Evolutionary conservation across 1,284 basidiomycete species (phyloP).

Genomic region (Vanrija humicola): DNA sequence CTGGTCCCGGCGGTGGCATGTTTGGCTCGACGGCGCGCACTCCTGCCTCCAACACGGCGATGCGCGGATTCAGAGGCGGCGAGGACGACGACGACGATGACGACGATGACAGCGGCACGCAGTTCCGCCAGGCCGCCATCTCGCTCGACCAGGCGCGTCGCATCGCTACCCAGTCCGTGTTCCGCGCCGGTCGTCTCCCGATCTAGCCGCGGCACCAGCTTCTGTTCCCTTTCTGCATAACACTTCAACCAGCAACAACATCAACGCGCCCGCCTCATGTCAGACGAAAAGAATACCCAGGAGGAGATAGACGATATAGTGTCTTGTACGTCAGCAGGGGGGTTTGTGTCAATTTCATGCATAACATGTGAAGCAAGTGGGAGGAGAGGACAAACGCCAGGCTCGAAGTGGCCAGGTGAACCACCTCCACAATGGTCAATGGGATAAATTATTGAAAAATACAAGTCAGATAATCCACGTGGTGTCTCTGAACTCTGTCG

Average conservation of each 20-base stretch:
- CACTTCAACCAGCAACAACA: no score
- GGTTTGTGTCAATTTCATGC: no score
- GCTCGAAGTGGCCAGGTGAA: no score
- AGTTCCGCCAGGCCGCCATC: slow-evolving; percentile 74
- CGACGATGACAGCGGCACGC: slow-evolving; percentile 47
- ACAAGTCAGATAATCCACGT: neutral
- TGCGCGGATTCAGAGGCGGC: slow-evolving; percentile 31
- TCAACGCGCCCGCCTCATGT: no score
- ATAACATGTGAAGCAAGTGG: no score
- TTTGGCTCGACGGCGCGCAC: slow-evolving; percentile 39
- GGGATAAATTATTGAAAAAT: neutral
- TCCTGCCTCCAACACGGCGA: slow-evolving; percentile 30
- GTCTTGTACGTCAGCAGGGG: no score
- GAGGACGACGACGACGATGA: slow-evolving; percentile 60
- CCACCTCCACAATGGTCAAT: neutral
- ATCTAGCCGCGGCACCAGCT: neutral
- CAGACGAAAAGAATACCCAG: no score
- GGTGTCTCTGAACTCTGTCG: neutral
- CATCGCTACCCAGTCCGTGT: slow-evolving; percentile 53
- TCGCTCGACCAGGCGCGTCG: slow-evolving; percentile 76
- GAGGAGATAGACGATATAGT: no score
- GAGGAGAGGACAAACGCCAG: no score
- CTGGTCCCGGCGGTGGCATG: slow-evolving; percentile 49
- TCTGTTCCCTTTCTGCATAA: no score
- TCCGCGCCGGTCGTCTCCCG: slow-evolving; percentile 44